Base-by-base conservation (phyloP, 768 basidiomycete species). In the Suillus fuscotomentosus region DNA sequence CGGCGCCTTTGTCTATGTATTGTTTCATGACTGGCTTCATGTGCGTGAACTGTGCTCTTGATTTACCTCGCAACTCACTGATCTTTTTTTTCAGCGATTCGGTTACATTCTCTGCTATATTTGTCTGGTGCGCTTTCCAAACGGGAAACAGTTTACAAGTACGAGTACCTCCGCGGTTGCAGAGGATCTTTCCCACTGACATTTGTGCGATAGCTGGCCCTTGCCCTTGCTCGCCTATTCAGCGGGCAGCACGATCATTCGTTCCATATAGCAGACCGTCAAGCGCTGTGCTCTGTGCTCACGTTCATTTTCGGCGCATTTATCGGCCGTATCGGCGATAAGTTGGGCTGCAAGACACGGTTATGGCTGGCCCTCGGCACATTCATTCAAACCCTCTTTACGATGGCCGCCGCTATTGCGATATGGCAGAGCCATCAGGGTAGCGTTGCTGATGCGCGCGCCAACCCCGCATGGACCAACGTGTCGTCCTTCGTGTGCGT, bases 81-180 rank as follows among this genome's bases (percentile, higher is more conserved):
- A 3, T 15, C 3, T 9, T 48, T 15, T 1, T 47, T 31, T 15
- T 27, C 66, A 92, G 90, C 15, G 88, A 91, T 70, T 84, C 85
- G 2, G 80, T 93, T 36, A 87, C 86, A 3, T 94, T 94, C 78
- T 86, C 90, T 51, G 89, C 92, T 2, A 79, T 92, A 55, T 94
- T 87, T 73, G 86, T 94, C 14, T 94, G 92, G 91, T 90, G 88
- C 74, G 91, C 88, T 15, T 94, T 93, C 75, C 92, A 94, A 75
- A 93, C 91, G 0, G 91, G 90, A 60, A 91, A 91, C 72, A 86
- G 86, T 67, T 81, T 86, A 11, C 88, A 90, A 79, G 88, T 88
- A 69, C 62, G 76, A 67, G 50, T 27, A 43, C 39, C 2, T 42
- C 2, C 14, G 22, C 22, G 2, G 5, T 42, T 27, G 2, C 39